Evolutionary conservation across 2,329 filamentous ascomycete species (phyloP).

Genomic region (Microdochium bolleyi): DNA sequence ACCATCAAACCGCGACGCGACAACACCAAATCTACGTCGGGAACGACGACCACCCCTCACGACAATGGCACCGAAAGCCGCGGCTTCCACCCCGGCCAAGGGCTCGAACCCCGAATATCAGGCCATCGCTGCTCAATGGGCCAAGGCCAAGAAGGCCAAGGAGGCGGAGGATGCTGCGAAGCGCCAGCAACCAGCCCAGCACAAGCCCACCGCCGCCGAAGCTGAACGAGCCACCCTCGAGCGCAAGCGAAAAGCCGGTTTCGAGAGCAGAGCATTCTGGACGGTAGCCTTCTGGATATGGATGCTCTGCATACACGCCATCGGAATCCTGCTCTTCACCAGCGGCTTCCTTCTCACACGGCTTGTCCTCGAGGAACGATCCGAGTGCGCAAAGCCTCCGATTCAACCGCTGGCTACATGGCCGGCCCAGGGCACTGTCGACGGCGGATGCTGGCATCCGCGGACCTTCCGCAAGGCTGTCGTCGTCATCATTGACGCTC

Average conservation of each 20-base stretch:
- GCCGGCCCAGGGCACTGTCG: slow-evolving; percentile 32
- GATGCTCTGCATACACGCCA: slow-evolving; percentile 65
- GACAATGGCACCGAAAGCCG: slow-evolving; percentile 16
- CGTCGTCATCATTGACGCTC: slow-evolving; percentile 82
- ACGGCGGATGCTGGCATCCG: slow-evolving; percentile 87
- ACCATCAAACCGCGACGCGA: neutral
- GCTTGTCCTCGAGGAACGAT: slow-evolving; percentile 69
- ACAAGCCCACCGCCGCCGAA: slow-evolving; percentile 19
- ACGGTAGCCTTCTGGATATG: slow-evolving; percentile 61
- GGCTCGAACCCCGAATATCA: slow-evolving; percentile 35
- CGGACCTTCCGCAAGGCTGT: slow-evolving; percentile 90
- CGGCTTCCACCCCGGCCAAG: slow-evolving; percentile 13
- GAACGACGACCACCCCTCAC: slow-evolving; percentile 4
- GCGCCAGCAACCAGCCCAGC: slow-evolving; percentile 7
- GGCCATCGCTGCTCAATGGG: slow-evolving; percentile 44
- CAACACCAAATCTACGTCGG: neutral
- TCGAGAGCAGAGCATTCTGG: slow-evolving; percentile 48
- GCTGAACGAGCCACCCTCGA: slow-evolving; percentile 38
- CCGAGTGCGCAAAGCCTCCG: slow-evolving; percentile 61
- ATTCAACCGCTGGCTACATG: slow-evolving; percentile 41
- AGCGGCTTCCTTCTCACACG: slow-evolving; percentile 90
- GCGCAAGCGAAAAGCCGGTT: slow-evolving; percentile 35
- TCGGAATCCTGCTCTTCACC: slow-evolving; percentile 87
- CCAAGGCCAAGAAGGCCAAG: slow-evolving; percentile 42
- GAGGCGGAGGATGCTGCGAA: slow-evolving; percentile 30